Percentiles rank a stretch among this genome's conserved stretches.
These are phyloP conservation scores for Dactylella cylindrospora DNA, from an alignment of 2,329 filamentous ascomycete genomes.

Conservation along the genomic window DNA sequence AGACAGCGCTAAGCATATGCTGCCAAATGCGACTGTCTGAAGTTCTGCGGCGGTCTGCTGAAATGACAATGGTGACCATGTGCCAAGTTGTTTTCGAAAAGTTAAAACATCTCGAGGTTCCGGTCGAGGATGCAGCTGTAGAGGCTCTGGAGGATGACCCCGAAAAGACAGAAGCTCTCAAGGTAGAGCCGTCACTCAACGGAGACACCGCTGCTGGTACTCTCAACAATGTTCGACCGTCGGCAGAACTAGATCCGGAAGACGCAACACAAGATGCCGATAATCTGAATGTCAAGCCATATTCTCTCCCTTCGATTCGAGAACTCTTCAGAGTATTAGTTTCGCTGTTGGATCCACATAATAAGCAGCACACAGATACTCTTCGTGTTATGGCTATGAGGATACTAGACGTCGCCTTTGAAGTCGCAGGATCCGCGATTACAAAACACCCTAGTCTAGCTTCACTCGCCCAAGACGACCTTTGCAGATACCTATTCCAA, in stretches of 20 bases:
- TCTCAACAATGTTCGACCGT: slow-evolving; percentile 41
- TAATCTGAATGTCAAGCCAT: slow-evolving; percentile 66
- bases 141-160: slow-evolving; percentile 68
- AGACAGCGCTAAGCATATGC: slow-evolving; percentile 93
- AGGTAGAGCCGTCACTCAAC: slow-evolving; percentile 77
- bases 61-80: slow-evolving; percentile 98
- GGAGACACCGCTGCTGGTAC: slow-evolving; percentile 56
- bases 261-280: slow-evolving; percentile 54
- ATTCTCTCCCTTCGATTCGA: slow-evolving; percentile 88
- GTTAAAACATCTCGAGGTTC: slow-evolving; percentile 79
- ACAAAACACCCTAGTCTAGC: slow-evolving; percentile 87
- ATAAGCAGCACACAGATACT: slow-evolving; percentile 86
- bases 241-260: slow-evolving; percentile 53
- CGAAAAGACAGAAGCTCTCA: slow-evolving; percentile 71
- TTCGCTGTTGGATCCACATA: slow-evolving; percentile 88
- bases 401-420: slow-evolving; percentile 94
- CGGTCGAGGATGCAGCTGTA: slow-evolving; percentile 61
- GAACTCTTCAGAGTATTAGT: slow-evolving; percentile 93
- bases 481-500: slow-evolving; percentile 94
- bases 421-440: slow-evolving; percentile 93
- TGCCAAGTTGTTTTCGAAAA: slow-evolving; percentile 97
- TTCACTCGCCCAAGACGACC: slow-evolving; percentile 81
- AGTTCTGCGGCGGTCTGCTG: slow-evolving; percentile 82
- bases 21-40: slow-evolving; percentile 91
- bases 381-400: slow-evolving; percentile 97